Percentiles rank a stretch among this genome's conserved stretches.
phyloP scores from a whole-genome alignment of 1,139 yeast genomes.

The Tardiomyces blankii region DNA sequence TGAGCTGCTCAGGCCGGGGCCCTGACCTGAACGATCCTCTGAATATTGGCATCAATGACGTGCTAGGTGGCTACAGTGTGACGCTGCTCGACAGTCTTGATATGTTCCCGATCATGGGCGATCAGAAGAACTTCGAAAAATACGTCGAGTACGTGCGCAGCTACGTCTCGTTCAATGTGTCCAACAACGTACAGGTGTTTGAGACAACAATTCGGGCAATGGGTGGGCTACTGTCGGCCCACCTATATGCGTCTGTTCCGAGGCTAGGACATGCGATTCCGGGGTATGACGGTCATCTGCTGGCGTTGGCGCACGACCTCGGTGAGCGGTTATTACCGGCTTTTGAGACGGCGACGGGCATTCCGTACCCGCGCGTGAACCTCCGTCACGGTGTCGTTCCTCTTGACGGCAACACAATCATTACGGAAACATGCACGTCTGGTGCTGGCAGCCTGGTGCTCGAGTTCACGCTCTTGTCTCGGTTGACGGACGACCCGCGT shows the following conservation, averaged over 20 bases:
- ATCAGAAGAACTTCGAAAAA: constrained; percentile 41
- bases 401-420: constrained; percentile 19
- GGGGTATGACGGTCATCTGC: constrained; percentile 56
- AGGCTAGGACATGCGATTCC: constrained; percentile 33
- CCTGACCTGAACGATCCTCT: constrained; percentile 41
- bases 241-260: constrained; percentile 56
- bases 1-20: constrained; percentile 58
- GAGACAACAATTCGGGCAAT: constrained; percentile 72
- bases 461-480: constrained; percentile 65
- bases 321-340: constrained; percentile 61
- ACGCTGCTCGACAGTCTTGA: constrained; percentile 75
- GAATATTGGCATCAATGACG: constrained; percentile 66
- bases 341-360: constrained; percentile 45
- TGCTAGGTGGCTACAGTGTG: constrained; percentile 70
- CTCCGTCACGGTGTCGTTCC: constrained; percentile 39
- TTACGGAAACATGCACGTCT: constrained; percentile 66
- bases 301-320: constrained; percentile 58
- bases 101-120: constrained; percentile 62
- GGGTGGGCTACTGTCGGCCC: constrained; percentile 73
- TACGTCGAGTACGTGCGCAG: constrained; percentile 38
- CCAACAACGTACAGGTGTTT: constrained; percentile 74
- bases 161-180: constrained; percentile 41
- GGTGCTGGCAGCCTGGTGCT: constrained; percentile 79
- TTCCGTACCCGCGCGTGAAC: constrained; percentile 70
- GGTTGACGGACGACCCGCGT: constrained; percentile 59